These are phyloP conservation scores for Coniochaeta prunicola DNA, from an alignment of 2,329 filamentous ascomycete species.

Conservation along the genomic window DNA sequence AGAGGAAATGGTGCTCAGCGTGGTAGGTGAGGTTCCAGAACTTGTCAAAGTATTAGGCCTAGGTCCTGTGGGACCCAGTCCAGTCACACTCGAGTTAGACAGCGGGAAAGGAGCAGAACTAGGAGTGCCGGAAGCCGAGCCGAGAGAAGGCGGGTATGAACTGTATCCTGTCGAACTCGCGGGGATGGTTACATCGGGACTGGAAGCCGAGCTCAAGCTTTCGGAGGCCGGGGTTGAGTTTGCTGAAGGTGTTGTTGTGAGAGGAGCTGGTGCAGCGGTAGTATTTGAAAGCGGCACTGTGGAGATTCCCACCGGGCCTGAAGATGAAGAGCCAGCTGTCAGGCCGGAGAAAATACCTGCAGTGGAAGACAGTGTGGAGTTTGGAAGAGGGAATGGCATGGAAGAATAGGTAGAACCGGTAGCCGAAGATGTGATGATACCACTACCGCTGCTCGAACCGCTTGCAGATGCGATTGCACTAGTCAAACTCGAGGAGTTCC, in stretches of 20 bases:
- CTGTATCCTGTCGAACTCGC: background rate
- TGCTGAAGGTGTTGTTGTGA: background rate
- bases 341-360: background rate
- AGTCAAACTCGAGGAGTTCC: background rate
- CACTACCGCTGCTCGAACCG: background rate
- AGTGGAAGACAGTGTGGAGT: background rate
- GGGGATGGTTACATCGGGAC: background rate
- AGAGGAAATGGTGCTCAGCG: background rate
- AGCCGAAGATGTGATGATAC: background rate
- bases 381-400: constrained; percentile 2
- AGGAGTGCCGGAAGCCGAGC: constrained; percentile 1
- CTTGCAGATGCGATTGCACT: background rate
- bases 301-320: background rate
- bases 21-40: background rate
- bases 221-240: background rate
- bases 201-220: background rate
- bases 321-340: background rate
- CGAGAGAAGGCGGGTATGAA: background rate
- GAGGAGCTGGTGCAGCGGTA: background rate
- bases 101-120: constrained; percentile 4
- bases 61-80: background rate
- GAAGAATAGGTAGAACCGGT: background rate
- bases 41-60: background rate
- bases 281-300: background rate
- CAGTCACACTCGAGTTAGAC: constrained; percentile 3